Percentiles rank a stretch among this genome's conserved stretches.
Conservation (phyloP, 371 early-diverging fungal species). For the Mucor circinelloides region DNA sequence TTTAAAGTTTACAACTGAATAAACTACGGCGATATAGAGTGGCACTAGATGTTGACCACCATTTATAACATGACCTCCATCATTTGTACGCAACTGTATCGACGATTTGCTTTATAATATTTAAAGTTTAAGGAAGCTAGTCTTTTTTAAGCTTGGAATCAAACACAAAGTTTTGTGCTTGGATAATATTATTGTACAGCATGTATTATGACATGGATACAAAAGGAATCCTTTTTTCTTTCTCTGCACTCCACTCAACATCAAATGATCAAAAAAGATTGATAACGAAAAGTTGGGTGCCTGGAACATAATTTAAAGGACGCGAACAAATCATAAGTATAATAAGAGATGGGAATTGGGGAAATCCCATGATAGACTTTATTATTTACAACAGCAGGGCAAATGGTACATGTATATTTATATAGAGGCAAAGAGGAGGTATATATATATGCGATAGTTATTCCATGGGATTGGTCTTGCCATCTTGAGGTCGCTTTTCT, state of each 20-base stretch:
- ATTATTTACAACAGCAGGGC: background rate
- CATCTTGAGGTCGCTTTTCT: constrained; percentile 44
- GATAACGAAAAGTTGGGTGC: background rate
- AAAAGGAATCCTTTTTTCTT: too few species aligned
- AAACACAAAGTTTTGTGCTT: too few species aligned
- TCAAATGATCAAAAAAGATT: background rate
- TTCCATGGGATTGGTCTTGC: constrained; percentile 46
- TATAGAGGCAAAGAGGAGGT: background rate
- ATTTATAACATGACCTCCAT: too few species aligned
- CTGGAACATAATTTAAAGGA: background rate
- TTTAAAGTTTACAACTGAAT: too few species aligned
- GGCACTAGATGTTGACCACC: too few species aligned
- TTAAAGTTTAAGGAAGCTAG: too few species aligned
- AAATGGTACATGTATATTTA: background rate
- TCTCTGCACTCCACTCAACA: background rate
- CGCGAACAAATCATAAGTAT: background rate
- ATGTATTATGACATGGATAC: too few species aligned
- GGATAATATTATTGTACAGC: too few species aligned
- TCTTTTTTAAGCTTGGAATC: too few species aligned
- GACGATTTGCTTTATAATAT: too few species aligned
- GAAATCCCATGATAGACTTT: background rate
- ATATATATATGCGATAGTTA: background rate
- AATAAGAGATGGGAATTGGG: background rate
- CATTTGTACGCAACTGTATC: too few species aligned
- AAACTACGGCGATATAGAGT: too few species aligned